phyloP scores from a whole-genome alignment of 495 filamentous ascomycete genomes.

The Umbilicaria muhlenbergii region DNA sequence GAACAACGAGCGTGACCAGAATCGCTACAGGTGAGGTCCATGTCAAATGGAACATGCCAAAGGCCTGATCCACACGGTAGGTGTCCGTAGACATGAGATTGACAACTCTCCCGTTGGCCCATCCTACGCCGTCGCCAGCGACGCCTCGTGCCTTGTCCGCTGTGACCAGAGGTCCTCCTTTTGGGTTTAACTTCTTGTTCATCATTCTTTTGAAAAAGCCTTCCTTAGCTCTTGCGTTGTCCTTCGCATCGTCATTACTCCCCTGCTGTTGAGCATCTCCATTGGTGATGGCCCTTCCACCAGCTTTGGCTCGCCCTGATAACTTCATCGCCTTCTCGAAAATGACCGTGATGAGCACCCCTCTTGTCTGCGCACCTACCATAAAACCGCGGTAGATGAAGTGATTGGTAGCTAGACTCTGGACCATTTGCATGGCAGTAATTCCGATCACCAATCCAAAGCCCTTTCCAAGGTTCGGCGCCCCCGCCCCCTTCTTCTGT shows the following conservation, averaged over 20 bases:
- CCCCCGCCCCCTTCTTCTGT: slow-evolving; percentile 24
- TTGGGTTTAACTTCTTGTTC: slow-evolving; percentile 20
- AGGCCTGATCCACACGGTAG: slow-evolving; percentile 74
- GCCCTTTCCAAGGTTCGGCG: slow-evolving; percentile 48
- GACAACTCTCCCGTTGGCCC: slow-evolving; percentile 80
- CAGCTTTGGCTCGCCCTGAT: slow-evolving; percentile 63
- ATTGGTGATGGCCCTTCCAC: slow-evolving; percentile 32
- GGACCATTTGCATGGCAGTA: slow-evolving; percentile 55
- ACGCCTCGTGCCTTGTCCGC: slow-evolving; percentile 27
- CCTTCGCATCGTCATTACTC: slow-evolving; percentile 10
- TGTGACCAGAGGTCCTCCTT: slow-evolving; percentile 18
- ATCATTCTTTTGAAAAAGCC: slow-evolving; percentile 27
- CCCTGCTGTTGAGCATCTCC: slow-evolving; percentile 19
- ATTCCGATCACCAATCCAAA: slow-evolving; percentile 65
- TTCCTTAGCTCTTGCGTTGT: slow-evolving; percentile 27
- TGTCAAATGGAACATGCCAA: slow-evolving; percentile 72
- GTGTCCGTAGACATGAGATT: slow-evolving; percentile 91
- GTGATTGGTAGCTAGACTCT: slow-evolving; percentile 60
- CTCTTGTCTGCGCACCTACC: slow-evolving; percentile 61
- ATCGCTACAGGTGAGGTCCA: slow-evolving; percentile 75
- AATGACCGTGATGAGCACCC: slow-evolving; percentile 56
- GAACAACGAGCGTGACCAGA: slow-evolving; percentile 58
- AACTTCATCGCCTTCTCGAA: slow-evolving; percentile 75
- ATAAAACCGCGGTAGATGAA: slow-evolving; percentile 73
- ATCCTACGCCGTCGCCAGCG: slow-evolving; percentile 56